Evolutionary conservation across 202 grass and related monocot species (phyloP), one percentile per base, ranked within the genome.

Genomic region (Setaria viridis): DNA sequence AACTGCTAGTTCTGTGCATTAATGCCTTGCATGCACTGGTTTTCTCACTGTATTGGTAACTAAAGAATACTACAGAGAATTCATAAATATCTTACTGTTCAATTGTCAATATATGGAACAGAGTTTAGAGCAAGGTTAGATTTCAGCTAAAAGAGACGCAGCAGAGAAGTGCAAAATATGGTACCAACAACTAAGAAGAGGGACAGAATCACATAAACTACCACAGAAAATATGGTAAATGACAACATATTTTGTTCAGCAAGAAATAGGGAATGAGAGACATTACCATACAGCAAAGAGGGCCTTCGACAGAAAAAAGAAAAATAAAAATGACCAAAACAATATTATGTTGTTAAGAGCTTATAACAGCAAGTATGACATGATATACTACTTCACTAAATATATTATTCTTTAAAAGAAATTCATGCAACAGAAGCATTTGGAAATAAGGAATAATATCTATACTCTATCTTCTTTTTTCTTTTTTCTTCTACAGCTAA

Each of bases 1-100:
- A 84, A 76, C 82, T 20, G 62, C 60, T 77, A 84, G 35, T 84
- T 84, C 72, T 84, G 62, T 67, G 72, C 72, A 84, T 84, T 84
- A 84, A 84, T 46, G 37, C 48, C 54, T 77, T 20, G 35, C 48
- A 84, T 56, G 39, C 62, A 84, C 5, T n/a, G 13, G 48, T 45
- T 30, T 41, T 63, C 79, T 58, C 8, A 57, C 35, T n/a, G 9
- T n/a, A 67, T 55, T 67, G 67, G 14, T 33, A 56, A 53, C 33
- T 46, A 76, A 56, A 39, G 0, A 84, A 67, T 32, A 66, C 20
- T 53, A 54, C 33, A 41, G 11, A 76, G 34, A 75, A 84, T 41
- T 57, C 9, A 77, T 32, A 77, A 62, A 60, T 75, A 65, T 45
- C 13, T 13, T 67, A 34, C 5, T 84, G 17, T 45, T 66, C 13